These are phyloP conservation scores for Arthrobotrys megalospora DNA, from an alignment of 2,329 filamentous ascomycete species.

Conservation along the genomic window DNA sequence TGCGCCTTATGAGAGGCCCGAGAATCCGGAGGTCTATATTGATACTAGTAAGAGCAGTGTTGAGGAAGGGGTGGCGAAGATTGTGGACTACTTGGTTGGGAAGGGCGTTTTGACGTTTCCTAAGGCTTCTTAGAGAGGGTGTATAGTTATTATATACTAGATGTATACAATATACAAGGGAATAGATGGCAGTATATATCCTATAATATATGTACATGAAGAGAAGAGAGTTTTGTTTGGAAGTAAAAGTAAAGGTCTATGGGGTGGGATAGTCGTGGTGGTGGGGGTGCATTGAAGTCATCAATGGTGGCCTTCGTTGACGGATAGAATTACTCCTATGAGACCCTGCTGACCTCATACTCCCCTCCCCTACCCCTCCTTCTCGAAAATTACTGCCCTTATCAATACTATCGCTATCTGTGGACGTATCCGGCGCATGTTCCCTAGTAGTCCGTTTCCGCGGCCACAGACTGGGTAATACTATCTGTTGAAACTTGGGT, in stretches of 20 bases:
- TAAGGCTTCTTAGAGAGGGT: slow-evolving; percentile 15
- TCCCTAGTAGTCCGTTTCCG: slow-evolving; percentile 84
- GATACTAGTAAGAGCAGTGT: slow-evolving; percentile 85
- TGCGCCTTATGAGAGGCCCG: slow-evolving; percentile 92
- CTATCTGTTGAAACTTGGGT: slow-evolving; percentile 88
- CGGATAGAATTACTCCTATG: slow-evolving; percentile 56
- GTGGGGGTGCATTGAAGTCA: slow-evolving; percentile 46
- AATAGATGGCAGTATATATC: not conserved
- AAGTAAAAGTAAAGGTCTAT: not conserved
- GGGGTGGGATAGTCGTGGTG: slow-evolving; percentile 41
- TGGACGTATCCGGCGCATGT: slow-evolving; percentile 52
- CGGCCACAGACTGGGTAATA: slow-evolving; percentile 85
- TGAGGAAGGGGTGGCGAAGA: slow-evolving; percentile 88
- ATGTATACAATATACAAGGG: too few relatives aligned
- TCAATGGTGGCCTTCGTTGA: slow-evolving; percentile 47
- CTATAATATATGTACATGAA: slow-evolving; percentile 38
- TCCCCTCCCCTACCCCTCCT: slow-evolving; percentile 31
- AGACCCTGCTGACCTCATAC: slow-evolving; percentile 39
- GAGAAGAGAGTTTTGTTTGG: slow-evolving; percentile 30
- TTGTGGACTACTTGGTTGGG: slow-evolving; percentile 79
- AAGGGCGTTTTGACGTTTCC: slow-evolving; percentile 40
- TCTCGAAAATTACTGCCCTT: slow-evolving; percentile 34
- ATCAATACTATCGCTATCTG: slow-evolving; percentile 51
- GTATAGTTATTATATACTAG: slow-evolving; percentile 33
- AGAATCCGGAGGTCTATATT: slow-evolving; percentile 88